Base-by-base conservation (phyloP, 176 grass and related monocot genomes). In the Aegilops speltoides region DNA sequence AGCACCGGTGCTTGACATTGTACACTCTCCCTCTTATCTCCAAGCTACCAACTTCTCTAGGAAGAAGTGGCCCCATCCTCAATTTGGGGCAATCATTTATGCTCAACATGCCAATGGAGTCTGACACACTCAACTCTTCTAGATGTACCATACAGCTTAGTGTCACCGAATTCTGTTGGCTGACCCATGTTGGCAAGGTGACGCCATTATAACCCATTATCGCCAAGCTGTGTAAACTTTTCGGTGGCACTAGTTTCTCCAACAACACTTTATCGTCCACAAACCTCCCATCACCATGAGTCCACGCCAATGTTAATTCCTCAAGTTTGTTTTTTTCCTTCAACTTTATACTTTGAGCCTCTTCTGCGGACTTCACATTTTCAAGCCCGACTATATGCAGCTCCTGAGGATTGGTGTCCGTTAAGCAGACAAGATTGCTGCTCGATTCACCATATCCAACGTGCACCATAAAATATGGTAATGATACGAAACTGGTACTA, bases 231-330 rank as follows among this genome's bases (percentile, higher is more conserved):
- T 0, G 0, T 8, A 79, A 15, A 6, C 17, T 29, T 1, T 6
- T 43, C 6, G 75, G 75, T 60, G 75, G 75, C 24, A 29, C 1
- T 43, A 86, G 75, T 24, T 86, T 50, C 28, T 4, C 1, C 23
- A 79, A 62, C 60, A 62, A 41, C 48, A 79, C 4, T 10, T 85
- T 15, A 31, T 84, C 83, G 46, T 78, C 83, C 41, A 85, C 29
- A 54, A 0, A 70, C 20, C 6, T 20, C 34, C 16, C 4, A 15
- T 4, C 26, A 6, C 45, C 46, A 31, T 33, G 15, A 34, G 11
- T 84, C 83, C 83, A 84, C 0, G 3, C 1, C 28, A 84, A 13
- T 3, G 1, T 19, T 3, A 84, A 50, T 11, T 1, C 1, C 7
- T n/a, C 2, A 0, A 84, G 64, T 7, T 65, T 24, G 33, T 1